A percentile compares a stretch with the other conserved stretches of the same genome.
phyloP scores from a whole-genome alignment of 768 basidiomycete species.

The Suillus occidentalis region DNA sequence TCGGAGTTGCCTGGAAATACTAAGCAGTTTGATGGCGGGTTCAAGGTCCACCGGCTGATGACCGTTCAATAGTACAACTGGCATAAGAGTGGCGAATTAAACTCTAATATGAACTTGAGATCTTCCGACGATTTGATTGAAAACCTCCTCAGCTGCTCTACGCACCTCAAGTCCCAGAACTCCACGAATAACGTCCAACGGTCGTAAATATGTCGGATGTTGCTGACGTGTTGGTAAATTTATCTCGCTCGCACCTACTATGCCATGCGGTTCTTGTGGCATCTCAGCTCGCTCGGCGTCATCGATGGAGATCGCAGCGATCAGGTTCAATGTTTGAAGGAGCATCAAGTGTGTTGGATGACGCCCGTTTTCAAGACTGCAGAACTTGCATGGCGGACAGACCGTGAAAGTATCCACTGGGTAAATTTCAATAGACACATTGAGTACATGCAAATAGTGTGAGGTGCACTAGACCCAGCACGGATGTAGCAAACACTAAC shows the following conservation, averaged over 20 bases:
- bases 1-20: constrained; percentile 43
- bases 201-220: neutral
- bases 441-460: constrained; percentile 20
- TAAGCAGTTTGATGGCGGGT: constrained; percentile 38
- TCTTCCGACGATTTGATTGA: constrained; percentile 16
- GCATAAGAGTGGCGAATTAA: neutral
- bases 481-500: constrained; percentile 26
- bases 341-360: constrained; percentile 34
- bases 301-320: constrained; percentile 40
- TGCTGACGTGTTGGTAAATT: constrained; percentile 1
- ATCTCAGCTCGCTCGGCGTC: constrained; percentile 20
- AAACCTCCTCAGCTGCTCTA: constrained; percentile 15
- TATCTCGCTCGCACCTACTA: constrained; percentile 4
- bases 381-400: constrained; percentile 32
- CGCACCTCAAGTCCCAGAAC: constrained; percentile 25
- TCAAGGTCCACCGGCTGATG: constrained; percentile 30
- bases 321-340: constrained; percentile 43
- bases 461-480: constrained; percentile 18
- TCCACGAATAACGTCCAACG: constrained; percentile 22
- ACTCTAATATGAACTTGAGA: constrained; percentile 30
- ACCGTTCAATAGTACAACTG: neutral
- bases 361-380: constrained; percentile 25
- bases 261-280: neutral
- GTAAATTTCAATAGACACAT: constrained; percentile 34
- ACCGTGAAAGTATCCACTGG: constrained; percentile 52